These are phyloP conservation scores for Candida oleophila DNA, from an alignment of 805 yeast species.

Conservation along the genomic window DNA sequence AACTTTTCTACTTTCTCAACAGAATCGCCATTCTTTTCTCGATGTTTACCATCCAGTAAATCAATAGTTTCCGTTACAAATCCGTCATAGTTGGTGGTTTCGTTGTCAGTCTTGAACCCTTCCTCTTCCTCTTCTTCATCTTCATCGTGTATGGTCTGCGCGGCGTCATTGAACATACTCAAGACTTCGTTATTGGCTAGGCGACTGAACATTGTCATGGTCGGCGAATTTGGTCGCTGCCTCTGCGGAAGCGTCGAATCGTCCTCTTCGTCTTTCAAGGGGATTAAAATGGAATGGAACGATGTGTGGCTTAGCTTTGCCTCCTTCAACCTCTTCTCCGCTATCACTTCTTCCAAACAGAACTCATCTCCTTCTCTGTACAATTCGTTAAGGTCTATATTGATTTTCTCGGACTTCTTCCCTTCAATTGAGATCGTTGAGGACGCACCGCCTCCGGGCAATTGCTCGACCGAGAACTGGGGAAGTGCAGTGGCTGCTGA, in stretches of 20 bases:
- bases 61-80: slow-evolving; percentile 52
- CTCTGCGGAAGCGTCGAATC: slow-evolving; percentile 12
- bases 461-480: slow-evolving; percentile 2
- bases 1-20: background rate
- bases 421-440: slow-evolving; percentile 56
- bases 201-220: slow-evolving; percentile 73
- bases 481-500: slow-evolving; percentile 7
- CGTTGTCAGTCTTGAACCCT: slow-evolving; percentile 15
- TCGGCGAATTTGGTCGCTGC: slow-evolving; percentile 58
- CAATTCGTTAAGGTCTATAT: slow-evolving; percentile 58
- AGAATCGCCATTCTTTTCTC: background rate
- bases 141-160: slow-evolving; percentile 22
- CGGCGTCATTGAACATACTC: slow-evolving; percentile 69
- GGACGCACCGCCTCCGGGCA: slow-evolving; percentile 33
- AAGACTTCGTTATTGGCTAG: slow-evolving; percentile 73
- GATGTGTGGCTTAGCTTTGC: slow-evolving; percentile 5
- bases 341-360: slow-evolving; percentile 65
- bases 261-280: slow-evolving; percentile 39
- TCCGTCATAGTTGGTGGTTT: slow-evolving; percentile 39
- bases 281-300: slow-evolving; percentile 39
- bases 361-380: slow-evolving; percentile 43
- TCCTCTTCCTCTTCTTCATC: slow-evolving; percentile 14
- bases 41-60: slow-evolving; percentile 1
- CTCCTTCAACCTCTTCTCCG: slow-evolving; percentile 25
- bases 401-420: slow-evolving; percentile 57